Evolutionary conservation across 2,329 filamentous ascomycete genomes (phyloP), one percentile per base, ranked within the genome.

Genomic region (Simplicillium aogashimaense): DNA sequence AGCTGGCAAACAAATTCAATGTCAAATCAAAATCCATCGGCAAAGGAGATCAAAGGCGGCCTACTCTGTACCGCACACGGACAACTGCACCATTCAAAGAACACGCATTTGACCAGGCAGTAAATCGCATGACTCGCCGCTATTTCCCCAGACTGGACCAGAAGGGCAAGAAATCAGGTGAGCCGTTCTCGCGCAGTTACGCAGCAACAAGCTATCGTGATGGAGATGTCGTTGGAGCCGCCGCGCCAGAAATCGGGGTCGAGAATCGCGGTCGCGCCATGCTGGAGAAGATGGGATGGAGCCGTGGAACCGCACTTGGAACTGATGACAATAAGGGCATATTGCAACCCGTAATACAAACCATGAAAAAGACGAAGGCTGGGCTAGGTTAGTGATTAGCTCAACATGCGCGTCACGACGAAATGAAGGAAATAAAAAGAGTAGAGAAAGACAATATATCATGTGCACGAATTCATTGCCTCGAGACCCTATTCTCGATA

Each of bases 281-380:
- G 78, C 64, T 98, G 47, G 87, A 94, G 64, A 97, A 92, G 64
- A 97, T 97, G 92, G 92, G 92, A 3, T 98, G 92, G 89, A 84
- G 76, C 45, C 82, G 73, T 39, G 92, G 92, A 5, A 94, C 82
- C 54, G 85, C 84, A 2, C 71, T 98, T 1, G 92, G 92, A 39
- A 78, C 85, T 10, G 56, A 69, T 1, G 80, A 94, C 47, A 95
- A 94, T 58, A 86, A 92, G 59, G 92, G 92, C 28, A 92, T 95
- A 39, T 62, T 94, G 47, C 78, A 86, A 45, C 90, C 90, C 1
- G 83, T 98, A 17, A 73, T 79, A 18, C 89, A 95, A 47, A 77
- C 92, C 18, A 83, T 98, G 50, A 95, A 94, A 65, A 85, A 79
- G 30, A 80, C 77, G 9, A 94, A 88, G 57, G 83, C 86, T 16